Conservation (phyloP, 495 filamentous ascomycete species). For the Chaetomium tenue region DNA sequence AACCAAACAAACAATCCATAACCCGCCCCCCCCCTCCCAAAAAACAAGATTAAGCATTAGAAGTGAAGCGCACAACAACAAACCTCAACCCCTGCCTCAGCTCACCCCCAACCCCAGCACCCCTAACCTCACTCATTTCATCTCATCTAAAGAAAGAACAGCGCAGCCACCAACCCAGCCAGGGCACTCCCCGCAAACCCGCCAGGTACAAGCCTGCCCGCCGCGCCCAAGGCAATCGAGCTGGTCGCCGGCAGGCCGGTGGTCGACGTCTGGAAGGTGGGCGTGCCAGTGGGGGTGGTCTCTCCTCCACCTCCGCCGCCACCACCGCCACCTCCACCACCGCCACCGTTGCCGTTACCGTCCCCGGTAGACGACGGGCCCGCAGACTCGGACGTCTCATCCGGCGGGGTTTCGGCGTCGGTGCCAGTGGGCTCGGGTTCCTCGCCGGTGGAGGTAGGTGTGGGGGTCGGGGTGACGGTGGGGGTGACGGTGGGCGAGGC, state of each 20-base stretch:
- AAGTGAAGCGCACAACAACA: constrained; percentile 1
- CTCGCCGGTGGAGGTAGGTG: not conserved
- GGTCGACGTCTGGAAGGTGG: not conserved
- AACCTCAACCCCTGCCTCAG: not conserved
- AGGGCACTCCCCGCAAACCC: constrained; percentile 3
- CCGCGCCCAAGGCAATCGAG: constrained; percentile 10
- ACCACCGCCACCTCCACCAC: not conserved
- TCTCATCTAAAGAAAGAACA: constrained; percentile 6
- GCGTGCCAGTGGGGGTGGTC: constrained; percentile 4
- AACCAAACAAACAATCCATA: no score
- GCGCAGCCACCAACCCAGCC: not conserved
- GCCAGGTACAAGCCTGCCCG: constrained; percentile 1
- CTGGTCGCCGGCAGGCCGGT: not conserved
- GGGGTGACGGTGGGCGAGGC: not conserved
- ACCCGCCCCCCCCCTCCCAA: not conserved
- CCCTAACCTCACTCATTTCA: not conserved
- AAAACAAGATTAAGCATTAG: constrained; percentile 11
- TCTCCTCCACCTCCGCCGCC: not conserved
- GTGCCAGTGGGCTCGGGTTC: not conserved
- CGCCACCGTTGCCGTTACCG: not conserved
- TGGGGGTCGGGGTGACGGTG: not conserved
- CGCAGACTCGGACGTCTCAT: not conserved
- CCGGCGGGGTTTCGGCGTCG: not conserved
- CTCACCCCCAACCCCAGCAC: not conserved
- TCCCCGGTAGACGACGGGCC: not conserved